A percentile compares a stretch with the other conserved stretches of the same genome.
These are phyloP conservation scores for Nothophaeocryptopus gaeumannii DNA, from an alignment of 2,329 filamentous ascomycete species.

Conservation along the genomic window DNA sequence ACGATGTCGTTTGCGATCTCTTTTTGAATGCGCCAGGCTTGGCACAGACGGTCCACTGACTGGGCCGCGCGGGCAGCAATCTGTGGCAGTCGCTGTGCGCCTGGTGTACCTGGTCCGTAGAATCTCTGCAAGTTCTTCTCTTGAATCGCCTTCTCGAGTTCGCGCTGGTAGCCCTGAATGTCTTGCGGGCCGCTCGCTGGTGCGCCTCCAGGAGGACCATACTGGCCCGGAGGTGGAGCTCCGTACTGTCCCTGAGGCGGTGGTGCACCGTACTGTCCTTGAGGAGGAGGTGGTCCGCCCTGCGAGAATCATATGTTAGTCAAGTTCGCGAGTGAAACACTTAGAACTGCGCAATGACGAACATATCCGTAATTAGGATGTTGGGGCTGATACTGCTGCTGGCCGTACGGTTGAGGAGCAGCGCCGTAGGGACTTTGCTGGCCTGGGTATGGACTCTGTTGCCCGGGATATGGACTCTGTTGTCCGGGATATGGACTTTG, in stretches of 20 bases:
- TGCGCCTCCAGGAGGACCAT: constrained; percentile 36
- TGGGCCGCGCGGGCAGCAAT: constrained; percentile 50
- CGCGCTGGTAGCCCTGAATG: constrained; percentile 55
- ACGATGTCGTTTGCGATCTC: constrained; percentile 64
- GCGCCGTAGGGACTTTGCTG: constrained; percentile 21
- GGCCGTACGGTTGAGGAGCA: constrained; percentile 21
- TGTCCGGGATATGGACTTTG: too few species aligned
- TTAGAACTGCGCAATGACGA: constrained; percentile 21
- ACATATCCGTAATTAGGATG: constrained; percentile 33
- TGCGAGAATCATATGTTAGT: constrained; percentile 21
- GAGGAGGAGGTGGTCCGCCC: constrained; percentile 24
- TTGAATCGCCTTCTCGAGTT: constrained; percentile 55
- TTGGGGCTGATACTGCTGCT: constrained; percentile 25
- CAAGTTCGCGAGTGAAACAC: not conserved
- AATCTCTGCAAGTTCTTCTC: constrained; percentile 60
- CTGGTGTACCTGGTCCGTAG: constrained; percentile 55
- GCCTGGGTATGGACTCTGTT: constrained; percentile 26
- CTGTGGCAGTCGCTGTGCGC: constrained; percentile 43
- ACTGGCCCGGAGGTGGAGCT: constrained; percentile 31
- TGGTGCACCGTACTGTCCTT: constrained; percentile 19
- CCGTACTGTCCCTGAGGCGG: constrained; percentile 27
- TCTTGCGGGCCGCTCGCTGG: constrained; percentile 45
- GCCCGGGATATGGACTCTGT: constrained; percentile 26
- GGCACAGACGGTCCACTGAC: constrained; percentile 55
- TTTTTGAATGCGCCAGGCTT: constrained; percentile 54